Evolutionary conservation across 495 filamentous ascomycete genomes (phyloP), one percentile per base, ranked within the genome.

Genomic region (Trypethelium eluteriae): DNA sequence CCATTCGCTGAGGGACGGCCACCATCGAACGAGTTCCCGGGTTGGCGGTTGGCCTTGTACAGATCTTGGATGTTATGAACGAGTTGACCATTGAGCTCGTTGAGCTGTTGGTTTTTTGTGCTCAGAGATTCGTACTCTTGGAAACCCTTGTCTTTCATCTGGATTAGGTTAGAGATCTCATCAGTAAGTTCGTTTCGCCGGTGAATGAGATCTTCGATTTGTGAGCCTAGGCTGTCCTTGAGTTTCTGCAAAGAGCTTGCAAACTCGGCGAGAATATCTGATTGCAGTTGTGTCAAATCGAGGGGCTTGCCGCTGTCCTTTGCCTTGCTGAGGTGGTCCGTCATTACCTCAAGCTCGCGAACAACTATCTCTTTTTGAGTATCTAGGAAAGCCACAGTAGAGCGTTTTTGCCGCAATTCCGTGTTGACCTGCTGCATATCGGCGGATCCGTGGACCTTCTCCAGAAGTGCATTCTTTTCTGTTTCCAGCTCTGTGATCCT

Each of bases 101-200:
- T 88, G 64, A 99, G 81, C 77, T 98, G 92, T 3, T 89, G 88
- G 72, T 99, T 99, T 81, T 96, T 96, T 65, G 86, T 85, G 25
- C 90, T 93, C 38, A 98, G 81, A 70, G 96, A 89, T 78, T 97
- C 95, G 72, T 96, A 96, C 69, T 99, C 95, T 69, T 93, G 88
- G 75, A 96, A 88, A 66, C 89, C 90, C 76, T 93, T 91, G 74
- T 97, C 93, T 69, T 93, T 91, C 77, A 90, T 85, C 41, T 86
- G 86, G 41, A 88, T 85, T 34, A 96, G 82, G 70, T 85, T 88
- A 38, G 84, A 84, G 69, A 91, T 88, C 76, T 98, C 92, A 64
- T 96, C 90, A 2, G 89, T 78, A 7, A 96, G 79, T 65, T 90
- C 85, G 68, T 92, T 91, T 68, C 91, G 85, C 74, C 92, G 88